Percentiles rank a stretch among this genome's conserved stretches.
Conservation (phyloP, 306 rosid genomes). For the Cucurbita argyrosperma region DNA sequence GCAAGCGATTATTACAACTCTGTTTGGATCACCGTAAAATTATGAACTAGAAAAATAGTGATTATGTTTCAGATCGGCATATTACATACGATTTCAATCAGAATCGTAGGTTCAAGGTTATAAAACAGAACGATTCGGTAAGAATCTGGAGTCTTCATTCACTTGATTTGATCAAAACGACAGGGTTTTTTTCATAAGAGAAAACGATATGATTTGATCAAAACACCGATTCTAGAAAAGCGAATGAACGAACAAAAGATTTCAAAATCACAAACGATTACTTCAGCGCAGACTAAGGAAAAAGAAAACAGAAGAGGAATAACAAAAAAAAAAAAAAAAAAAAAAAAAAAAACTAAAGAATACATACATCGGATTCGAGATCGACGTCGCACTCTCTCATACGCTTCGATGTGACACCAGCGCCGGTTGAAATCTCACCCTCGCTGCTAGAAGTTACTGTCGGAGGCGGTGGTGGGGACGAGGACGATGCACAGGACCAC, state of each 20-base stretch:
- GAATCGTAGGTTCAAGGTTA: background rate
- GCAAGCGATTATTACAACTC: background rate
- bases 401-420: slow-evolving; percentile 16
- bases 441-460: slow-evolving; percentile 16
- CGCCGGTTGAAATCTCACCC: slow-evolving; percentile 11
- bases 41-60: background rate
- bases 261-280: background rate
- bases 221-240: background rate
- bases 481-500: slow-evolving; percentile 16
- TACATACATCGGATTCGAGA: slow-evolving; percentile 22
- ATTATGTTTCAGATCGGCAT: background rate
- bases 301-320: background rate
- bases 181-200: too few relatives aligned
- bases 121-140: background rate
- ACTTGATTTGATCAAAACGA: background rate
- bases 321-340: background rate
- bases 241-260: background rate
- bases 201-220: background rate
- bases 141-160: background rate
- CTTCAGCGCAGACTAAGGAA: background rate
- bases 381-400: slow-evolving; percentile 10
- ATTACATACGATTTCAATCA: background rate
- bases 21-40: slow-evolving; percentile 7
- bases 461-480: slow-evolving; percentile 10
- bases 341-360: background rate